Conservation (phyloP, 2,329 filamentous ascomycete species). For the Pseudopyricularia cyperi region DNA sequence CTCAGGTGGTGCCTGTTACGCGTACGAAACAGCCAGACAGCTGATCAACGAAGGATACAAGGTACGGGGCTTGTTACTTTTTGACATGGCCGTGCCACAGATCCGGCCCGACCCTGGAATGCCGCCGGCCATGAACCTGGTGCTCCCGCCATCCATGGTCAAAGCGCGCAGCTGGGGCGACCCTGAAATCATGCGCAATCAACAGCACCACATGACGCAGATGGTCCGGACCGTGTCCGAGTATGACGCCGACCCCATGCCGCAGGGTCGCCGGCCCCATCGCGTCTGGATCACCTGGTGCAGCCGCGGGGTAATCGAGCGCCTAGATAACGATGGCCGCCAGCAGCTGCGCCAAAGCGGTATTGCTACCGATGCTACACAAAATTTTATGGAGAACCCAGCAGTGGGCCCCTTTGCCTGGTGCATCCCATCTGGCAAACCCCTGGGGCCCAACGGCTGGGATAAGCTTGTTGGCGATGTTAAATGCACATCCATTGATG, state of each 20-base stretch:
- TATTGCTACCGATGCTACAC: neutral
- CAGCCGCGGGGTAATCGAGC: neutral
- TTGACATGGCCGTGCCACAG: neutral
- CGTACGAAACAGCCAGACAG: neutral
- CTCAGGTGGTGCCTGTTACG: conserved; percentile 18
- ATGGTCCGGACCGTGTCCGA: neutral
- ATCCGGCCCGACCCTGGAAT: neutral
- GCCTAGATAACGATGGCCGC: neutral
- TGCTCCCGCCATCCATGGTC: neutral
- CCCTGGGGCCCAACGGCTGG: neutral
- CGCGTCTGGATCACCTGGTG: neutral
- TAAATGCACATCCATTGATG: neutral
- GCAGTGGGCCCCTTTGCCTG: neutral
- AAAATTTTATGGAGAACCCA: neutral
- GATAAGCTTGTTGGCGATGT: neutral
- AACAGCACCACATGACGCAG: too few relatives aligned
- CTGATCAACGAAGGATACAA: neutral
- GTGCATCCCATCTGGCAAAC: neutral
- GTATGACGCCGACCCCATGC: neutral
- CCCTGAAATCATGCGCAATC: too few relatives aligned
- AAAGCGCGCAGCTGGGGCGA: neutral
- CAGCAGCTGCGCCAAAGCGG: neutral
- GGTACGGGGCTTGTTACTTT: neutral
- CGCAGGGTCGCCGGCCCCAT: neutral
- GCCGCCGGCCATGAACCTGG: neutral